Base-by-base conservation (phyloP, 2,329 filamentous ascomycete species). In the Bimuria novae-zelandiae region DNA sequence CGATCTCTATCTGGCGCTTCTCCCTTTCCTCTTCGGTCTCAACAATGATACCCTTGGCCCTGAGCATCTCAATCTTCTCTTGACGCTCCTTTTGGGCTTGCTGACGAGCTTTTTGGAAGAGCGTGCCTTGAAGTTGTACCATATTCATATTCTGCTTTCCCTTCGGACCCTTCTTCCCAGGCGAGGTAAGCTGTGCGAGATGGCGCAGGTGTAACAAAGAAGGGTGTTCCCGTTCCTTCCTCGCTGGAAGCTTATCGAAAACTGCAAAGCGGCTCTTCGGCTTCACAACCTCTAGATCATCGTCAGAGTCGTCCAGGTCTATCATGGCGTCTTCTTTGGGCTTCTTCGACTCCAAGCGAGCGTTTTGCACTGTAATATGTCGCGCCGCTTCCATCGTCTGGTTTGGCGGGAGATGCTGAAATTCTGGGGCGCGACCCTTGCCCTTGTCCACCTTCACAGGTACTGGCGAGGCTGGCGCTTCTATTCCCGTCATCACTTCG, bases 11-110 rank as follows among this genome's bases (percentile, higher is more conserved):
- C 72, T 91, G 85, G 69, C 96, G 89, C 29, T 85, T 84, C 67
- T 92, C 89, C 17, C 90, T 85, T 71, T 99, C 92, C 73, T 97
- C 93, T 2, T 87, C 85, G 0, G 90, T 96, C 71, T 92, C 88
- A 16, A 97, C 80, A 21, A 88, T 78, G 22, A 97, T 82, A 7
- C 94, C 94, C 73, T 89, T 91, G 10, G 88, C 87, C 65, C 84
- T 86, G 35, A 99, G 81, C 61, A 87, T 82, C 51, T 90, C 85
- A 17, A 97, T 82, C 50, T 88, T 88, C 61, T 90, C 87, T 54
- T 90, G 84, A 48, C 90, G 86, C 70, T 94, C 91, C 36, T 83
- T 75, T 55, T 85, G 85, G 39, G 92, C 92, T 73, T 99, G 94
- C 55, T 88, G 82, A 39, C 90, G 85, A 5, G 91, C 92, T 55